phyloP scores from a whole-genome alignment of 176 grass and related monocot genomes.

The Tillandsia fasciculata region DNA sequence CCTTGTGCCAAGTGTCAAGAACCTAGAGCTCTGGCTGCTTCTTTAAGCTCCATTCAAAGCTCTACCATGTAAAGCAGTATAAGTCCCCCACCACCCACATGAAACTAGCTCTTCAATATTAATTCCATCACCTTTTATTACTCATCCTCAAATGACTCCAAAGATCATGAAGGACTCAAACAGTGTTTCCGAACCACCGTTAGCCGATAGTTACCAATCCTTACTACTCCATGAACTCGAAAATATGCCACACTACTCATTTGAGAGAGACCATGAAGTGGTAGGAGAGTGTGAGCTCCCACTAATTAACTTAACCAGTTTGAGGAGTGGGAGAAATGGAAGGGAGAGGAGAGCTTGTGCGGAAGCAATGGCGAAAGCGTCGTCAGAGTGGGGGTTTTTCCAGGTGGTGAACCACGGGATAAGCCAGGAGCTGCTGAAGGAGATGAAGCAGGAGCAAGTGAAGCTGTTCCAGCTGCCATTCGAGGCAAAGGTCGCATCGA shows the following conservation, averaged over 20 bases:
- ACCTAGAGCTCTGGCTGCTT: neutral
- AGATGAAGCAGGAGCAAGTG: conserved; percentile 17
- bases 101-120: neutral
- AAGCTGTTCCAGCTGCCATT: conserved; percentile 27
- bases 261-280: neutral
- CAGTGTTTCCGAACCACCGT: neutral
- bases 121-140: neutral
- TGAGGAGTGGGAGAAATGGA: conserved; percentile 5
- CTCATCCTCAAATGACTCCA: neutral
- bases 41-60: neutral
- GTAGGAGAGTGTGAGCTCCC: conserved; percentile 26
- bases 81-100: neutral
- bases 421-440: conserved; percentile 3
- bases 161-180: neutral
- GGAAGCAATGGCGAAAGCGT: conserved; percentile 8
- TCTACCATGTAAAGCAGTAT: neutral
- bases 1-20: neutral
- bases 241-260: neutral
- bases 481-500: conserved; percentile 18
- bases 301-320: conserved; percentile 18
- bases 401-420: conserved; percentile 32
- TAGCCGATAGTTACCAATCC: neutral
- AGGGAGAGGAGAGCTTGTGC: conserved; percentile 12
- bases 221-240: neutral
- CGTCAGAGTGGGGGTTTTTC: conserved; percentile 38